Conservation (phyloP, 441 rosid genomes). For the Flueggea neowawraea region DNA sequence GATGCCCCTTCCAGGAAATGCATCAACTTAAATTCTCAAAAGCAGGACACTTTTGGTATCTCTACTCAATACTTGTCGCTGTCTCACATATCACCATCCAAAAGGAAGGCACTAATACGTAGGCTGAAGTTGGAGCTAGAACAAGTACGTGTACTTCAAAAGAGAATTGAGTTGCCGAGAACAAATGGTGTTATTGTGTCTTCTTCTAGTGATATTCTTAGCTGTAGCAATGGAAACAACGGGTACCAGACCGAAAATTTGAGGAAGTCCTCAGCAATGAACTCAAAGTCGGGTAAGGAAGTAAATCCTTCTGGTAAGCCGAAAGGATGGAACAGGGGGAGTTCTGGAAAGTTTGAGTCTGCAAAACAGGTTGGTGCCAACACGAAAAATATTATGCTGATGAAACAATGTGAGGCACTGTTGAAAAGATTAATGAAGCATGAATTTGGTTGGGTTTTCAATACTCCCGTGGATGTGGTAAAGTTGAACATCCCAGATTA, state of each 20-base stretch:
- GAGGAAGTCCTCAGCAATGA: constrained; percentile 39
- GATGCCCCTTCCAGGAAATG: constrained; percentile 38
- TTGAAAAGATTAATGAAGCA: constrained; percentile 58
- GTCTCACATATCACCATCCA: constrained; percentile 46
- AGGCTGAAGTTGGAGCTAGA: constrained; percentile 71
- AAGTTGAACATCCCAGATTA: constrained; percentile 85
- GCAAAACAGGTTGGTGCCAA: constrained; percentile 23
- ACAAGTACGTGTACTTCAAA: constrained; percentile 52
- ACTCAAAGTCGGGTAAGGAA: constrained; percentile 49
- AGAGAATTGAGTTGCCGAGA: constrained; percentile 40
- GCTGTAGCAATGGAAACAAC: constrained; percentile 63
- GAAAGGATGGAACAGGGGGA: constrained; percentile 35
- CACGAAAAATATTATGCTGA: constrained; percentile 28
- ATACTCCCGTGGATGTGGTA: constrained; percentile 69
- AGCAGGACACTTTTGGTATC: constrained; percentile 37
- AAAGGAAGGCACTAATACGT: constrained; percentile 46
- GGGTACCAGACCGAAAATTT: constrained; percentile 23
- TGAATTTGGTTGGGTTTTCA: constrained; percentile 61
- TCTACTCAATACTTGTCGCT: constrained; percentile 54
- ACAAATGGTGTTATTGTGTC: constrained; percentile 36
- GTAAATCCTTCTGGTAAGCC: constrained; percentile 29
- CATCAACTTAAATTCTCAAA: constrained; percentile 44
- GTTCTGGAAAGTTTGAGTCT: constrained; percentile 29
- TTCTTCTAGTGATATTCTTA: constrained; percentile 52
- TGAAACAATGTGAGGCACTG: constrained; percentile 76